A percentile compares a stretch with the other conserved stretches of the same genome.
phyloP scores from a whole-genome alignment of 2,329 filamentous ascomycete genomes.

The Arthrobotrys entomopaga region DNA sequence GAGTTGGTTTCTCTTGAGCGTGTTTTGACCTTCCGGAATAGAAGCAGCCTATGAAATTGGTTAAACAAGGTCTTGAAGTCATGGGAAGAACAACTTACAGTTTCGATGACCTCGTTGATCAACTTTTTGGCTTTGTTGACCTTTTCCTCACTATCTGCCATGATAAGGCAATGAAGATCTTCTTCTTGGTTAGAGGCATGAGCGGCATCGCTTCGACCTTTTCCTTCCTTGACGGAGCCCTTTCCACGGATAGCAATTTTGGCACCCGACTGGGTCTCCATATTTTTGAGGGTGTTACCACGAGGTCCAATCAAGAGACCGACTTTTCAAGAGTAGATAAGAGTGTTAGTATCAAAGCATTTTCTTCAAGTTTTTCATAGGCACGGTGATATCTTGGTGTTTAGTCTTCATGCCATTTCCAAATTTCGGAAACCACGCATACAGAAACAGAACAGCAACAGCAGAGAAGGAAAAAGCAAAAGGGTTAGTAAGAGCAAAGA shows the following conservation, averaged over 20 bases:
- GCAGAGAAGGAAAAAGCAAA: conserved; percentile 25
- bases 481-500: conserved; percentile 63
- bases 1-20: conserved; percentile 97
- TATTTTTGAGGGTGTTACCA: conserved; percentile 99
- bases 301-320: conserved; percentile 99
- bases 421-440: conserved; percentile 39
- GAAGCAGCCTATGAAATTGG: conserved; percentile 81
- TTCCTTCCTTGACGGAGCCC: conserved; percentile 99
- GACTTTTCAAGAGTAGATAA: conserved; percentile 82
- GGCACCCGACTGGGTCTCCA: conserved; percentile 95
- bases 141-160: conserved; percentile 99
- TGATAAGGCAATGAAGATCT: conserved; percentile 97
- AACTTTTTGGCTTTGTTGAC: conserved; percentile 99
- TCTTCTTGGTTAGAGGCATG: conserved; percentile 99
- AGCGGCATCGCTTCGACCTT: conserved; percentile 97
- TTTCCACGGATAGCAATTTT: conserved; percentile 99
- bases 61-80: background rate
- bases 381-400: conserved; percentile 37
- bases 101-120: conserved; percentile 98
- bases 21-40: conserved; percentile 97
- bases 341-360: conserved; percentile 80
- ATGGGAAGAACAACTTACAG: conserved; percentile 70
- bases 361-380: conserved; percentile 51
- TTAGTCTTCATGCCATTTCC: conserved; percentile 47
- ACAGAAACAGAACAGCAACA: conserved; percentile 43